Percentiles rank a stretch among this genome's conserved stretches.
Conservation (phyloP, 2,329 filamentous ascomycete genomes). For the Lasiodiplodia theobromae region DNA sequence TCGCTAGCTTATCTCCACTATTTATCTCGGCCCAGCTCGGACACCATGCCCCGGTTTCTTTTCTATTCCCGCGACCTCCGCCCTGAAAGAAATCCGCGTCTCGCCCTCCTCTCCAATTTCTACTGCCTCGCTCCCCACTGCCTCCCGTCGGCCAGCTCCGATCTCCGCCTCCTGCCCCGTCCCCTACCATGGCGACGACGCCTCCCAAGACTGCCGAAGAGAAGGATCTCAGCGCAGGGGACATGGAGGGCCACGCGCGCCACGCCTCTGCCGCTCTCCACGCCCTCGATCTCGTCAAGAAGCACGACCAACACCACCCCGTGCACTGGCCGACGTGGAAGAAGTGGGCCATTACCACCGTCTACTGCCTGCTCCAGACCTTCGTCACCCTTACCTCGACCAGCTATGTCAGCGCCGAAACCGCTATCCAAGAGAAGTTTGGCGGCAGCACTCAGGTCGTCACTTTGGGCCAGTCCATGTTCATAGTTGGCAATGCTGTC, state of each 20-base stretch:
- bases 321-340: conserved; percentile 25
- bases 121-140: background rate
- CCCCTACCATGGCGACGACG: conserved; percentile 13
- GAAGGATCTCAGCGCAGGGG: conserved; percentile 2
- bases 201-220: conserved; percentile 21
- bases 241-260: conserved; percentile 19
- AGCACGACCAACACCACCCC: conserved; percentile 29
- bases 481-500: conserved; percentile 29
- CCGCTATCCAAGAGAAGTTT: conserved; percentile 27
- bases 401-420: conserved; percentile 26
- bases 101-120: background rate
- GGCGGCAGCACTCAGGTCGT: conserved; percentile 29
- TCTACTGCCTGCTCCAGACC: conserved; percentile 29
- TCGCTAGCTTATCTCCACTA: conserved; percentile 23
- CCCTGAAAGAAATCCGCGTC: background rate
- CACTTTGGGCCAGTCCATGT: conserved; percentile 29
- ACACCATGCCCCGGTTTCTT: conserved; percentile 8
- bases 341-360: conserved; percentile 28
- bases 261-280: conserved; percentile 18
- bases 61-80: conserved; percentile 6
- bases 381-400: conserved; percentile 28
- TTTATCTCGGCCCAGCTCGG: conserved; percentile 29
- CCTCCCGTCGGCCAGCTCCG: background rate
- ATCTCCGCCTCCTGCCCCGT: background rate
- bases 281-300: conserved; percentile 27